These are phyloP conservation scores for Tricholoma sp. DNA, from an alignment of 768 basidiomycete genomes.

Conservation along the genomic window DNA sequence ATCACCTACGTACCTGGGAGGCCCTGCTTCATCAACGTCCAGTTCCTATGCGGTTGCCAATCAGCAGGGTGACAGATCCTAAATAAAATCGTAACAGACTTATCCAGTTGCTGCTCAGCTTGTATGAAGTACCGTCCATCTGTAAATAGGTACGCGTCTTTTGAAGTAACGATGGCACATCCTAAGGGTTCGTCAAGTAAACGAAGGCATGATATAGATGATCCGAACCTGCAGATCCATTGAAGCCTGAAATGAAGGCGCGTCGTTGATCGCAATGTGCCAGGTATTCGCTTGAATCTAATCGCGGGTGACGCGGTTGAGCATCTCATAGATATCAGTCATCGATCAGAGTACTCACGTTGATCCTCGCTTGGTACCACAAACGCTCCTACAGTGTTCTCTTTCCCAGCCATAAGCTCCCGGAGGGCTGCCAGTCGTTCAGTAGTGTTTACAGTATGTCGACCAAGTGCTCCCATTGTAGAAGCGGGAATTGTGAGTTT, in stretches of 20 bases:
- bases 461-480: constrained; percentile 32
- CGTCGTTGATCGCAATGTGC: constrained; percentile 81
- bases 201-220: neutral
- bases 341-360: constrained; percentile 45
- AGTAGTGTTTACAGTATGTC: constrained; percentile 55
- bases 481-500: constrained; percentile 3
- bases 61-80: neutral
- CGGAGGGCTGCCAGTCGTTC: constrained; percentile 59
- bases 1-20: constrained; percentile 50
- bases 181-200: constrained; percentile 32
- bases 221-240: constrained; percentile 79
- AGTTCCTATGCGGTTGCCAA: constrained; percentile 50
- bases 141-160: constrained; percentile 81
- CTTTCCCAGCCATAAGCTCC: constrained; percentile 58
- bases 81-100: constrained; percentile 36
- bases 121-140: constrained; percentile 96
- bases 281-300: constrained; percentile 87
- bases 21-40: constrained; percentile 93
- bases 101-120: constrained; percentile 83
- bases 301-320: neutral
- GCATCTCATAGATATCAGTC: neutral
- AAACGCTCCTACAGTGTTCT: constrained; percentile 54
- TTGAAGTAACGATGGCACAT: constrained; percentile 68
- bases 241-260: constrained; percentile 90
- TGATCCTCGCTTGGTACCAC: constrained; percentile 92